Percentiles rank a stretch among this genome's conserved stretches.
Conservation (phyloP, 805 yeast genomes). For the Komagataella pseudopastoris region DNA sequence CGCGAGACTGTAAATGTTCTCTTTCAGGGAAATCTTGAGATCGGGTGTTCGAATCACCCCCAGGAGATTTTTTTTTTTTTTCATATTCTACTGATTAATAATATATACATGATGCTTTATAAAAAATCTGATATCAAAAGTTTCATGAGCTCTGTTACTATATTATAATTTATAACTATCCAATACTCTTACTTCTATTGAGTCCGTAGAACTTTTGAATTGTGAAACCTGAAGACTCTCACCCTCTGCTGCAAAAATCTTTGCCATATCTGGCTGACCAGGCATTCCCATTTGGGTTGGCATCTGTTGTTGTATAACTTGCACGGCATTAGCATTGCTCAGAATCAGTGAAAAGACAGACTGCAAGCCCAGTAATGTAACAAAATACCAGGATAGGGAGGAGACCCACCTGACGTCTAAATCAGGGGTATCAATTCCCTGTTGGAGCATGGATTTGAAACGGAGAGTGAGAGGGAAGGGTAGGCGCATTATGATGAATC, state of each 20-base stretch:
- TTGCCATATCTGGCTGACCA: slow-evolving; percentile 49
- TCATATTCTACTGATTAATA: not conserved
- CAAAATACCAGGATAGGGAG: slow-evolving; percentile 91
- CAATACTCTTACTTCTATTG: slow-evolving; percentile 45
- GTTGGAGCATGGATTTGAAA: slow-evolving; percentile 87
- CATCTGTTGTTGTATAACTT: slow-evolving; percentile 15
- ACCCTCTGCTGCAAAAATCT: slow-evolving; percentile 54
- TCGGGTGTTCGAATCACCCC: slow-evolving; percentile 7
- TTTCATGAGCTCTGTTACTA: not conserved
- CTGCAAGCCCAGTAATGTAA: slow-evolving; percentile 70
- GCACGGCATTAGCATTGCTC: slow-evolving; percentile 29
- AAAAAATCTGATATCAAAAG: not conserved
- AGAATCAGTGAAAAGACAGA: slow-evolving; percentile 66
- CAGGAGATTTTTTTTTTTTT: slow-evolving; percentile 4
- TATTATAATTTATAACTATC: not conserved
- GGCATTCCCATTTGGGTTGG: slow-evolving; percentile 24
- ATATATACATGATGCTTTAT: no score
- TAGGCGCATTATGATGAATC: slow-evolving; percentile 73
- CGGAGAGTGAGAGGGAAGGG: slow-evolving; percentile 88
- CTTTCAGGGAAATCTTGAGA: slow-evolving; percentile 13
- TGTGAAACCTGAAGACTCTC: slow-evolving; percentile 51
- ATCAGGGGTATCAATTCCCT: slow-evolving; percentile 73
- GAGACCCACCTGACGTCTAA: slow-evolving; percentile 87
- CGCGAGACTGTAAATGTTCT: slow-evolving; percentile 20
- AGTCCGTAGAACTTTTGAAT: slow-evolving; percentile 42